Conservation (phyloP, 306 rosid genomes). For the Oemleria cerasiformis region DNA sequence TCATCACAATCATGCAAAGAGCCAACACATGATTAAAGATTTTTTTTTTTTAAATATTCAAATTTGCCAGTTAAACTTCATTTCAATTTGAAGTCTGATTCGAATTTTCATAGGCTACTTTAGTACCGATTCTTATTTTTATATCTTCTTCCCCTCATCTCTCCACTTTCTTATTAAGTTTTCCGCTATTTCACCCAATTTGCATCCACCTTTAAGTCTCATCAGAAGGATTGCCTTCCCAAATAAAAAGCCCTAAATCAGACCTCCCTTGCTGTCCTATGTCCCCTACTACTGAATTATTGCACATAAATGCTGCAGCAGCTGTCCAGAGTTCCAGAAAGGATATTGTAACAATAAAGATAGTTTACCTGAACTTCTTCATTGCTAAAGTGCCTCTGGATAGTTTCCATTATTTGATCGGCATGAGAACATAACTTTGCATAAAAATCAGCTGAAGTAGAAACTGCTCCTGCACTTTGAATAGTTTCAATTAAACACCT, state of each 20-base stretch:
- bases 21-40: neutral
- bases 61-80: neutral
- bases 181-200: too few relatives aligned
- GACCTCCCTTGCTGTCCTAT: too few relatives aligned
- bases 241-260: too few relatives aligned
- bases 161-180: too few relatives aligned
- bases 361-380: conserved; percentile 92
- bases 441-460: conserved; percentile 82
- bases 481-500: conserved; percentile 83
- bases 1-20: conserved; percentile 23
- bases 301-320: too few relatives aligned
- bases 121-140: neutral
- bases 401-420: conserved; percentile 91
- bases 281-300: too few relatives aligned
- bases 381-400: conserved; percentile 74
- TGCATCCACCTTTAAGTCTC: too few relatives aligned
- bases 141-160: neutral
- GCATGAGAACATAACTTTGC: conserved; percentile 86
- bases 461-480: conserved; percentile 78
- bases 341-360: conserved; percentile 22
- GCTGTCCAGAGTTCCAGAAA: conserved; percentile 6
- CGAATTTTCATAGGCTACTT: neutral
- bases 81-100: neutral
- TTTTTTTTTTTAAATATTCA: too few relatives aligned
- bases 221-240: too few relatives aligned